These are phyloP conservation scores for Martensiomyces pterosporus DNA, from an alignment of 192 early-diverging fungal genomes.

Conservation along the genomic window DNA sequence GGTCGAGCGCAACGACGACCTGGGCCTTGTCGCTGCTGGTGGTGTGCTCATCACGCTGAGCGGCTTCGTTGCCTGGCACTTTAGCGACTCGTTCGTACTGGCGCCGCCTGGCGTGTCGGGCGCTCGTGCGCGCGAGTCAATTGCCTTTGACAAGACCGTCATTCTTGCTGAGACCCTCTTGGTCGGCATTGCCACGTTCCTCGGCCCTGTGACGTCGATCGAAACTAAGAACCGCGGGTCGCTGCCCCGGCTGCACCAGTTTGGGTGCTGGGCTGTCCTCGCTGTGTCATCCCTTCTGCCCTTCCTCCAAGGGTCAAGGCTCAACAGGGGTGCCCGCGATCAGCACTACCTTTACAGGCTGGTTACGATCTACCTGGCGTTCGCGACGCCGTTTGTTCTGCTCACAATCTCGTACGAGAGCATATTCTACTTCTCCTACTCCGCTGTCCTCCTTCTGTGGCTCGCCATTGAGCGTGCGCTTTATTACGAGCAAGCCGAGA, in stretches of 20 bases:
- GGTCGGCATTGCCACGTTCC: constrained; percentile 35
- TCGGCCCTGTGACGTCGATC: constrained; percentile 36
- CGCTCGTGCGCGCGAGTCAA: constrained; percentile 18
- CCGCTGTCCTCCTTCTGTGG: constrained; percentile 69
- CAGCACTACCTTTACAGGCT: constrained; percentile 80
- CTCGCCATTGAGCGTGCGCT: constrained; percentile 66
- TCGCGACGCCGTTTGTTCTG: constrained; percentile 81
- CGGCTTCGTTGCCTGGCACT: constrained; percentile 43
- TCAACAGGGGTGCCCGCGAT: constrained; percentile 30
- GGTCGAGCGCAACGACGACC: constrained; percentile 77
- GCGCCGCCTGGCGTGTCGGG: constrained; percentile 21
- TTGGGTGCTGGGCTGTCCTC: constrained; percentile 43
- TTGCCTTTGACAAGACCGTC: constrained; percentile 29
- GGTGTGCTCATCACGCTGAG: constrained; percentile 34
- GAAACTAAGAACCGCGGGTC: constrained; percentile 32
- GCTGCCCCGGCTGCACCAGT: constrained; percentile 35
- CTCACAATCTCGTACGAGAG: constrained; percentile 89
- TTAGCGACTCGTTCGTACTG: constrained; percentile 31
- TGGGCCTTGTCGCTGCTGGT: constrained; percentile 56
- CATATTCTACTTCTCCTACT: constrained; percentile 84
- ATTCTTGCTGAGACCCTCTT: constrained; percentile 40
- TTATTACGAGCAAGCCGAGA: constrained; percentile 42
- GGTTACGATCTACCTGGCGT: constrained; percentile 76
- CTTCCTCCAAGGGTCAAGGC: constrained; percentile 44
- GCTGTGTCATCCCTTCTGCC: constrained; percentile 37